A percentile compares a stretch with the other conserved stretches of the same genome.
These are phyloP conservation scores for Rhynchosporium secalis DNA, from an alignment of 2,329 filamentous ascomycete species.

Conservation along the genomic window DNA sequence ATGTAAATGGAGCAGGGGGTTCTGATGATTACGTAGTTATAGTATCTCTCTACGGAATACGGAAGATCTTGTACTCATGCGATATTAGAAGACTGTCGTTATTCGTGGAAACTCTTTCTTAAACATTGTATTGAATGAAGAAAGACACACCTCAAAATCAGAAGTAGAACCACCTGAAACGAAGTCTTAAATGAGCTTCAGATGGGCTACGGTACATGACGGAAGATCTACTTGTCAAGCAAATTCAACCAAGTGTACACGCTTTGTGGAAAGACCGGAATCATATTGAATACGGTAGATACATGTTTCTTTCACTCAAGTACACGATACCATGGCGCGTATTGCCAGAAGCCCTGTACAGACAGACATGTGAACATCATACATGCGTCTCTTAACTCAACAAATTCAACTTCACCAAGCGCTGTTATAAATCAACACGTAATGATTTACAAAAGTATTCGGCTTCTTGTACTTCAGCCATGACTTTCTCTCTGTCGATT, in stretches of 20 bases:
- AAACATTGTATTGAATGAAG: neutral
- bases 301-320: constrained; percentile 2
- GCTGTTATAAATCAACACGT: neutral
- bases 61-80: neutral
- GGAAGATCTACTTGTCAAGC: neutral
- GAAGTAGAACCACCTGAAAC: no score
- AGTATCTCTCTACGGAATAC: neutral
- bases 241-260: neutral
- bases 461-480: neutral
- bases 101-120: neutral
- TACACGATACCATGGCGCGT: constrained; percentile 2
- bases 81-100: neutral
- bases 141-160: neutral
- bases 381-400: neutral
- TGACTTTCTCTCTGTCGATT: neutral
- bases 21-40: no score
- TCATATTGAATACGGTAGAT: neutral
- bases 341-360: neutral
- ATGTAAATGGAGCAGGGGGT: no score
- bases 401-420: neutral
- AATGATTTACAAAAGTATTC: neutral
- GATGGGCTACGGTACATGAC: neutral
- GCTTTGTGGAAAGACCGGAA: no score
- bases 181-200: neutral
- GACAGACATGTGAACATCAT: neutral